A percentile compares a stretch with the other conserved stretches of the same genome.
phyloP scores from a whole-genome alignment of 352 stramenopile species.

The Phytophthora uliginosa region DNA sequence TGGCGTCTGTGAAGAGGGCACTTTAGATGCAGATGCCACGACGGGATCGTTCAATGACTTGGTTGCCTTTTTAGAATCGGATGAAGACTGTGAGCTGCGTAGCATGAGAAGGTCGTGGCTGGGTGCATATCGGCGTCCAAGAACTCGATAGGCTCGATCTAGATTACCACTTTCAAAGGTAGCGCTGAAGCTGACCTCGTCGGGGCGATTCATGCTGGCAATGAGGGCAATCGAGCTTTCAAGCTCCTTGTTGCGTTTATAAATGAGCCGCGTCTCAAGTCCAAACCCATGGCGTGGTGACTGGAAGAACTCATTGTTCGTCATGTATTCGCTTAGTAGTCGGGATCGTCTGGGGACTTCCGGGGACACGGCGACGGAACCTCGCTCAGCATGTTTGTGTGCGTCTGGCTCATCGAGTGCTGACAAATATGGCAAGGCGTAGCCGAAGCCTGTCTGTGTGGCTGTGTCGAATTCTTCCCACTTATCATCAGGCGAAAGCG shows the following conservation, averaged over 20 bases:
- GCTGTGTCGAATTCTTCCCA: constrained; percentile 76
- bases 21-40: constrained; percentile 15
- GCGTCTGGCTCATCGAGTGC: constrained; percentile 56
- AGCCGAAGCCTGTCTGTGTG: constrained; percentile 68
- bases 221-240: constrained; percentile 23
- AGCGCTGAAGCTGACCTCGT: constrained; percentile 66
- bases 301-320: constrained; percentile 73
- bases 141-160: constrained; percentile 70
- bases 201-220: constrained; percentile 13
- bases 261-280: constrained; percentile 64
- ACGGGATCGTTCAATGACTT: constrained; percentile 5
- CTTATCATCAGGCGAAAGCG: constrained; percentile 69
- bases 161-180: constrained; percentile 87
- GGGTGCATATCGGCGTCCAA: constrained; percentile 62
- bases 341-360: constrained; percentile 39
- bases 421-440: constrained; percentile 58
- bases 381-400: constrained; percentile 30
- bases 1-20: constrained; percentile 30
- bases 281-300: constrained; percentile 68
- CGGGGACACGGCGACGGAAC: constrained; percentile 2
- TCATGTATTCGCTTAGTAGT: constrained; percentile 76
- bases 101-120: constrained; percentile 48
- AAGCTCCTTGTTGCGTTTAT: constrained; percentile 71
- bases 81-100: constrained; percentile 1
- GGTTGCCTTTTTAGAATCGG: neutral